These are phyloP conservation scores for Kodamaea ohmeri DNA, from an alignment of 1,139 yeast genomes.

Conservation along the genomic window DNA sequence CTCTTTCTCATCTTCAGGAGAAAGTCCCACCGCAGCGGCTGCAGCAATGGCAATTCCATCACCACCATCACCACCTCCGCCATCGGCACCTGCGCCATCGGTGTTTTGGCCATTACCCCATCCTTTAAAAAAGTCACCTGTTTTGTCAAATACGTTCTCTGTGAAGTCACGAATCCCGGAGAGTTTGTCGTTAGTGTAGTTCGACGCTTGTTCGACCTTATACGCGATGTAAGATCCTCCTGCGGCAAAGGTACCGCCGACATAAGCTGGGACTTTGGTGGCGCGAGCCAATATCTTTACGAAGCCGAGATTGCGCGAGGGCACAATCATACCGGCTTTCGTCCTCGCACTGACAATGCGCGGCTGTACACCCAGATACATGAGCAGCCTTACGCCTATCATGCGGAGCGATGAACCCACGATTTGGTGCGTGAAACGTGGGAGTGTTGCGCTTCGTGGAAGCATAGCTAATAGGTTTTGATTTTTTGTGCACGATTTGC, in stretches of 20 bases:
- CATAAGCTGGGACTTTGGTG: slow-evolving; percentile 68
- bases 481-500: slow-evolving; percentile 4
- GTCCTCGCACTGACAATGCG: neutral
- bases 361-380: slow-evolving; percentile 1
- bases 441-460: slow-evolving; percentile 2
- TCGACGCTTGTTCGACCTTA: slow-evolving; percentile 84
- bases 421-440: neutral
- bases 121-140: slow-evolving; percentile 41
- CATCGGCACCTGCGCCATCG: slow-evolving; percentile 23
- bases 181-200: slow-evolving; percentile 65
- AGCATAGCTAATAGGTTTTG: neutral
- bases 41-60: slow-evolving; percentile 43
- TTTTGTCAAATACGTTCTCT: slow-evolving; percentile 42
- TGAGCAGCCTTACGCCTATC: neutral
- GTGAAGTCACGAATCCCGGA: slow-evolving; percentile 59
- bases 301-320: slow-evolving; percentile 47
- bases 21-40: slow-evolving; percentile 46
- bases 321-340: neutral
- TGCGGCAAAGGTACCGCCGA: slow-evolving; percentile 91
- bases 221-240: slow-evolving; percentile 91
- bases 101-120: slow-evolving; percentile 16
- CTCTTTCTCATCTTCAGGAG: slow-evolving; percentile 28
- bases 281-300: slow-evolving; percentile 45
- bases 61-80: slow-evolving; percentile 33
- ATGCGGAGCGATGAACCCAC: neutral